Base-by-base conservation (phyloP, 345 rosid species). In the Dimocarpus longan region DNA sequence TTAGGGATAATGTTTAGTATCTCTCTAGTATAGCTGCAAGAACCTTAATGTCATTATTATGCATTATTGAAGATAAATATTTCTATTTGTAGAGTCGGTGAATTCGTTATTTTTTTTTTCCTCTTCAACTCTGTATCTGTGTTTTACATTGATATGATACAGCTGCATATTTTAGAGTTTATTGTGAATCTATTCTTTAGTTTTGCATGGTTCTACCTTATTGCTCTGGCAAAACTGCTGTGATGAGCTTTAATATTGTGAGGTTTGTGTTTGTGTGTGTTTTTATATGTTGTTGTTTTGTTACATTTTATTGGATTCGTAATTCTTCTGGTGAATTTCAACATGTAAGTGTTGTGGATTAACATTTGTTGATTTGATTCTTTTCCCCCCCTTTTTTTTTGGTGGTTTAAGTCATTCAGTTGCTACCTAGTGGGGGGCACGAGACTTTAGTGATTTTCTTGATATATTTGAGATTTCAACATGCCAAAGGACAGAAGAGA, bases 401-500 rank as follows among this genome's bases (percentile, higher is more conserved):
- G 28, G 24, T 68, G 54, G 26, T 59, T 68, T 54, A 40, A 66
- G n/a, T 68, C 32, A 37, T 60, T 68, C 75, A 73, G 80, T 67
- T 59, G 64, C 77, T 46, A 65, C 74, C 26, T 70, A 65, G 68
- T 78, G 62, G 62, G 72, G 76, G 80, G 44, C 68, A 62, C 60
- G 16, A 46, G 43, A 52, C 65, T 62, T 59, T 71, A 37, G 75
- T 46, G 46, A 75, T 76, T 66, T 19, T 39, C 46, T 75, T 74
- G 54, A 28, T 71, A 71, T 56, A 68, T 76, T 77, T 81, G 54
- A 57, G 68, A 21, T 68, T 79, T 76, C 68, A 81, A 74, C 67
- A 96, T 96, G 99, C 95, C 98, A 26, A 96, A 96, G 89, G 93
- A 91, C 85, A 94, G 93, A 83, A 96, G 92, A 90, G 92, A 86